Evolutionary conservation across 805 yeast species (phyloP).

Genomic region (Cyberlindnera americana): DNA sequence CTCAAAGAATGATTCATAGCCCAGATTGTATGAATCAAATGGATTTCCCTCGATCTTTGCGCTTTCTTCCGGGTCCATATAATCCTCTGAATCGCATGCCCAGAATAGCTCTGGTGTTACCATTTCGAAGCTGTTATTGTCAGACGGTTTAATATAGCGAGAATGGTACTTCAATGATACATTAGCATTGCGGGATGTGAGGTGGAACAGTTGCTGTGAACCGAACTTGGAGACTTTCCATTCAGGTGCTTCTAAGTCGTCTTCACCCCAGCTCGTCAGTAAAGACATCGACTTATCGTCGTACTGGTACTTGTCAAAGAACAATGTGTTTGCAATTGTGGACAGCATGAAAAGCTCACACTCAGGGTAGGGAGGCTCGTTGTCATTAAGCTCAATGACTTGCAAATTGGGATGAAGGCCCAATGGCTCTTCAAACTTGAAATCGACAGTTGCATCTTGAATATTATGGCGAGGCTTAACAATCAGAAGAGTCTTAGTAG

Average conservation of each 20-base stretch:
- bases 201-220: conserved; percentile 39
- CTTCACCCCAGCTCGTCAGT: conserved; percentile 46
- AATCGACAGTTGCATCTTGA: conserved; percentile 7
- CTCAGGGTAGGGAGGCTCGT: conserved; percentile 11
- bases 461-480: conserved; percentile 24
- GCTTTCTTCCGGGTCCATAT: conserved; percentile 21
- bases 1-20: conserved; percentile 46
- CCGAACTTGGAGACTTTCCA: conserved; percentile 46
- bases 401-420: conserved; percentile 37
- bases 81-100: conserved; percentile 41
- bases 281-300: conserved; percentile 32
- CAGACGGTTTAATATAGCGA: conserved; percentile 43
- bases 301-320: conserved; percentile 55
- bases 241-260: conserved; percentile 55
- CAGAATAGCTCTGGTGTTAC: conserved; percentile 44
- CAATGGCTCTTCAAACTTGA: conserved; percentile 26
- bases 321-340: conserved; percentile 42
- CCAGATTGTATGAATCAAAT: conserved; percentile 38
- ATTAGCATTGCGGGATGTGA: conserved; percentile 24
- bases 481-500: conserved; percentile 24
- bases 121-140: conserved; percentile 18
- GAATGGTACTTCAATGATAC: conserved; percentile 46
- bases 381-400: conserved; percentile 12
- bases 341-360: conserved; percentile 44
- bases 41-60: conserved; percentile 31